Evolutionary conservation across 148 eudicot genomes (phyloP), one percentile per base, ranked within the genome.

Genomic region (Camellia lanceoleosa): DNA sequence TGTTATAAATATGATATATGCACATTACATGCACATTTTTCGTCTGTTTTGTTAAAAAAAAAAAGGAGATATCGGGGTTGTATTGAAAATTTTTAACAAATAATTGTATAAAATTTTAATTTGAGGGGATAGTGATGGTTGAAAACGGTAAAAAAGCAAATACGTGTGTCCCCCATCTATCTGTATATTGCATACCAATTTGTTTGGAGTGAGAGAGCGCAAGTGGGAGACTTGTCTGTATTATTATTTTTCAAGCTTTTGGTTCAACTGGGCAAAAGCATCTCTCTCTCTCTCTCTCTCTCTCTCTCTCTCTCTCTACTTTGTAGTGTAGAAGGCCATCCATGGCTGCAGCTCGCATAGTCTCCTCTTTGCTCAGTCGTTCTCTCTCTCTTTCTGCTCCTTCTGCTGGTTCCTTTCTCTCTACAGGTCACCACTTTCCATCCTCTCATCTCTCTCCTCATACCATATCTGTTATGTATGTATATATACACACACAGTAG

Each of bases 351-450:
- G 88, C 93, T 84, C 84, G 91, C 15, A 90, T 89, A 82, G 68
- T 91, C 58, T 84, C 95, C 9, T 90, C 91, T 42, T 73, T 94
- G 44, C 87, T 94, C 67, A 87, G 90, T 47, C 92, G 94, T 55
- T 85, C 93, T 70, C 59, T 88, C 43, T 72, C 89, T 78, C 78
- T 84, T 73, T 80, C 84, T 77, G 62, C 81, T 60, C 15, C 42
- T 63, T 69, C 87, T 73, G 56, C 84, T 79, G 71, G 79, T 54
- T 73, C 65, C 23, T 58, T 69, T 23, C 79, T 58, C 62, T 84
- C 88, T 79, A 85, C 14, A 79, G 77, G 91, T 90, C 84, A 80
- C 58, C 4, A 30, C 51, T 52, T 41, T 51, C 23, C 81, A 9
- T 30, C 64, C 56, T 61, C 41, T 66, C 18, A 47, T 51, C 59